Conservation (phyloP, 495 filamentous ascomycete genomes). For the Massariosphaeria phaeospora region DNA sequence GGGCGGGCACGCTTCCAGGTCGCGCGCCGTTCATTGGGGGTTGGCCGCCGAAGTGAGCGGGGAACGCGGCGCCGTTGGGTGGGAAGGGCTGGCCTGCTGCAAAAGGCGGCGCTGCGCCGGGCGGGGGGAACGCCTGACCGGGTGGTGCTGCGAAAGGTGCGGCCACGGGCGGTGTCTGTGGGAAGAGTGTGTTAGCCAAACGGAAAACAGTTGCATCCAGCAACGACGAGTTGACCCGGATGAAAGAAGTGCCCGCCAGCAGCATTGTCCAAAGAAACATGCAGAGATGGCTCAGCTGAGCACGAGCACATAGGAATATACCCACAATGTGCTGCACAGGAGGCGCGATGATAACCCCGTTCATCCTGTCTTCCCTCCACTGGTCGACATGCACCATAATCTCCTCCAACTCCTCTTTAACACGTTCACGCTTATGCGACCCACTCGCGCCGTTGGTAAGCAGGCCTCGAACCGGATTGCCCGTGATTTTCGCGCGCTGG, state of each 20-base stretch:
- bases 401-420: constrained; percentile 35
- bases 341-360: too few species aligned
- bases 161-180: neutral
- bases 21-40: constrained; percentile 26
- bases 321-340: too few species aligned
- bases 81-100: neutral
- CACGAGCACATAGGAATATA: too few species aligned
- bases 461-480: constrained; percentile 74
- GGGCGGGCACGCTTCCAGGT: constrained; percentile 51
- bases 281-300: too few species aligned
- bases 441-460: constrained; percentile 33
- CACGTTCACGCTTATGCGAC: constrained; percentile 70
- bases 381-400: neutral
- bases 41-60: constrained; percentile 7
- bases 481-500: constrained; percentile 73
- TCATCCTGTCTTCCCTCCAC: constrained; percentile 7
- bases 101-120: neutral
- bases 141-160: neutral
- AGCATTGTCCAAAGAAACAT: too few species aligned
- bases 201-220: too few species aligned
- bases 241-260: too few species aligned
- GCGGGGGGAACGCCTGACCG: constrained; percentile 1
- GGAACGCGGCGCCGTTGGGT: constrained; percentile 1
- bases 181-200: neutral
- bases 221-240: too few species aligned